These are phyloP conservation scores for Dissophora globulifera DNA, from an alignment of 192 early-diverging fungal genomes.

Conservation along the genomic window DNA sequence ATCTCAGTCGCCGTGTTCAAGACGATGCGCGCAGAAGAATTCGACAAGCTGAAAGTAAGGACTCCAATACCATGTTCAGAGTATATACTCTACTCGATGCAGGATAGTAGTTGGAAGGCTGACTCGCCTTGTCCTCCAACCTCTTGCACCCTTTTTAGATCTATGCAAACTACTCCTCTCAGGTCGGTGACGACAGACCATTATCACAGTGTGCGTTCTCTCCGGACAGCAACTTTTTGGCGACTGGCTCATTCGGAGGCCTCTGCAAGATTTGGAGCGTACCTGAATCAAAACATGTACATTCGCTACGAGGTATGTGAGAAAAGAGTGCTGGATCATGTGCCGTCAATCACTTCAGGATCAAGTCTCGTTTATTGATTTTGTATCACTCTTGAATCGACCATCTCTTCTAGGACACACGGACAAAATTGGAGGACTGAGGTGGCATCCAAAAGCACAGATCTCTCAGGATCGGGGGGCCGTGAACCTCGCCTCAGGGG, in stretches of 20 bases:
- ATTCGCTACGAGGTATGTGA: constrained; percentile 59
- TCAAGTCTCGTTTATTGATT: no score
- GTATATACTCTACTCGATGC: no score
- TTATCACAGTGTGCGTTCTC: constrained; percentile 81
- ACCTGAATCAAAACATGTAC: constrained; percentile 72
- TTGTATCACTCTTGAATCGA: no score
- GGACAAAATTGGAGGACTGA: constrained; percentile 89
- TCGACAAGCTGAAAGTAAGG: constrained; percentile 72
- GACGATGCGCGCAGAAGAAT: constrained; percentile 78
- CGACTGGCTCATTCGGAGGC: constrained; percentile 89
- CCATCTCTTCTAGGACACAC: constrained; percentile 86
- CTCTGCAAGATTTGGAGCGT: constrained; percentile 88
- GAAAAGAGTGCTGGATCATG: no score
- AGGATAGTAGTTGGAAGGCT: no score
- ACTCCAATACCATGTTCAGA: no score
- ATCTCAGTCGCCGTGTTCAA: constrained; percentile 74
- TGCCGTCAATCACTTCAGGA: no score
- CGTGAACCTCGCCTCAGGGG: constrained; percentile 87
- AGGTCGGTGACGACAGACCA: constrained; percentile 91
- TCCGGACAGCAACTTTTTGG: constrained; percentile 79
- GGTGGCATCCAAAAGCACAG: constrained; percentile 87
- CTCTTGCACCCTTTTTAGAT: constrained; percentile 23
- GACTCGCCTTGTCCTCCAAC: no score
- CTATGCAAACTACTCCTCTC: constrained; percentile 80
- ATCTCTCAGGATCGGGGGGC: constrained; percentile 61